Evolutionary conservation across 768 basidiomycete genomes (phyloP), one percentile per base, ranked within the genome.

Genomic region (Naematelia aurantialba): DNA sequence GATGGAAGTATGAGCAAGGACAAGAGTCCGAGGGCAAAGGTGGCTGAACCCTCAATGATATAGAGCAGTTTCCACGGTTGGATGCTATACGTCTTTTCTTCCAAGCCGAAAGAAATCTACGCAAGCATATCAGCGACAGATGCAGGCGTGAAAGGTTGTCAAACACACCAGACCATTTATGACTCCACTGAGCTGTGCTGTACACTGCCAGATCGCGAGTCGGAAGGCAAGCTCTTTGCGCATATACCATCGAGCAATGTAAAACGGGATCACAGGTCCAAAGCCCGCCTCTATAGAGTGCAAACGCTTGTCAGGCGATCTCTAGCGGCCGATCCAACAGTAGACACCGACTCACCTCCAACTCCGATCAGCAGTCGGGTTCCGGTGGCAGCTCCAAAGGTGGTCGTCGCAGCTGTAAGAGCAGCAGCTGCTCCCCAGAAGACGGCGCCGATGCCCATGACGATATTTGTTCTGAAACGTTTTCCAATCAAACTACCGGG

Each of bases 1-100:
- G 42, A 31, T 17, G 62, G 62, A 0, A 63, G 50, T 14, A 59
- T 59, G 29, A 81, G 76, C 62, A 77, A 79, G 19, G 82, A 82
- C 56, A 82, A 79, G 5, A 78, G 62, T 3, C 81, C 80, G 54
- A 82, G 79, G 17, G 59, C 25, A 27, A 60, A 13, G 0, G 59
- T 30, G 17, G 53, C 24, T 5, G 47, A 48, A 74, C 81, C 82
- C 78, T 83, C 82, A 48, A 83, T 81, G 80, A 82, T 80, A 63
- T 82, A 83, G 24, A 83, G 65, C 58, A 79, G 82, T 65, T 82
- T 81, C 83, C 83, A 83, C 2, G 79, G 74, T 64, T 81, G 77
- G 61, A 82, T 4, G 5, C n/a, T 11, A n/a, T n/a, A n/a, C n/a
- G n/a, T n/a, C n/a, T n/a, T n/a, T n/a, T n/a, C n/a, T n/a, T n/a